phyloP scores from a whole-genome alignment of 805 yeast species.

The Torulaspora indica region DNA sequence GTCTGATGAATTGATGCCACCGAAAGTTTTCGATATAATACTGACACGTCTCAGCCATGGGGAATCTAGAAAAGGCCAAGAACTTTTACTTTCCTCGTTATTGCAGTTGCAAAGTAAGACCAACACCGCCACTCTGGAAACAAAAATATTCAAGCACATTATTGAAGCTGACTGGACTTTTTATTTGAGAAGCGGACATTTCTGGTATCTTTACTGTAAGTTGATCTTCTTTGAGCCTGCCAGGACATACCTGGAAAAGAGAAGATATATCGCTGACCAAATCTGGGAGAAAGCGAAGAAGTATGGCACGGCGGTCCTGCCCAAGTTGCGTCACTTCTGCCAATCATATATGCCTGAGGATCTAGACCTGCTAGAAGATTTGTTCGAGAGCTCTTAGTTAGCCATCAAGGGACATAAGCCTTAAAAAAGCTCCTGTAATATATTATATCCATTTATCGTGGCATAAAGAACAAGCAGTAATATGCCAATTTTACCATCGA shows the following conservation, averaged over 20 bases:
- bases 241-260: slow-evolving; percentile 26
- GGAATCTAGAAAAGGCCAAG: slow-evolving; percentile 18
- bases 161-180: slow-evolving; percentile 18
- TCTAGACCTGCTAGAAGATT: slow-evolving; percentile 18
- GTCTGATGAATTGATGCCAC: slow-evolving; percentile 8
- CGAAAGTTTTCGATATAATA: slow-evolving; percentile 14
- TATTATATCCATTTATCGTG: slow-evolving; percentile 19
- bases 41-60: slow-evolving; percentile 20
- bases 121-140: slow-evolving; percentile 22
- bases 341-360: slow-evolving; percentile 31
- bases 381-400: slow-evolving; percentile 5
- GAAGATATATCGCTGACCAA: slow-evolving; percentile 20
- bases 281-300: slow-evolving; percentile 24
- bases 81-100: slow-evolving; percentile 19
- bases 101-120: slow-evolving; percentile 26
- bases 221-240: slow-evolving; percentile 27
- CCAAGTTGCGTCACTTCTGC: slow-evolving; percentile 19
- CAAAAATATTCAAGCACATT: slow-evolving; percentile 22
- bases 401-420: background rate
- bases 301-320: slow-evolving; percentile 5
- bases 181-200: slow-evolving; percentile 21
- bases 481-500: slow-evolving; percentile 42
- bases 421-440: slow-evolving; percentile 18
- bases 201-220: slow-evolving; percentile 31
- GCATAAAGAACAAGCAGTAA: slow-evolving; percentile 23